Conservation (phyloP, 805 yeast species). For the Wickerhamomyces bovis region DNA sequence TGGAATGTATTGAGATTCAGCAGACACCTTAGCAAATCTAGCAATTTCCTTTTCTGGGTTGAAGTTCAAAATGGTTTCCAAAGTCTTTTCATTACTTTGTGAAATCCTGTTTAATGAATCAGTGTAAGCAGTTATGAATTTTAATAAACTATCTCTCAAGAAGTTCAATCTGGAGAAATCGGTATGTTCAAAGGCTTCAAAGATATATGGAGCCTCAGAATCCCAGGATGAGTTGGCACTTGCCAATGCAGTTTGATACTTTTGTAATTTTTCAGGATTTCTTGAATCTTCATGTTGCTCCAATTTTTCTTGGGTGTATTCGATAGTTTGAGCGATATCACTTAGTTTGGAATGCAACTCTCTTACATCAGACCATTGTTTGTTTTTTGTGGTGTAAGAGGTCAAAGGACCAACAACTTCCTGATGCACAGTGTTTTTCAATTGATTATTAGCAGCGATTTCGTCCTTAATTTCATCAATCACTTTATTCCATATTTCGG, state of each 20-base stretch:
- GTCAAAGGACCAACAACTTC: constrained; percentile 53
- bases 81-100: constrained; percentile 52
- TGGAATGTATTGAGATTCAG: constrained; percentile 21
- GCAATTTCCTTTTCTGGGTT: constrained; percentile 55
- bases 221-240: constrained; percentile 62
- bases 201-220: constrained; percentile 68
- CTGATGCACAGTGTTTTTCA: constrained; percentile 39
- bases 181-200: constrained; percentile 67
- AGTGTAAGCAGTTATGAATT: constrained; percentile 54
- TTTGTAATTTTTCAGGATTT: constrained; percentile 20
- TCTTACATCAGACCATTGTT: constrained; percentile 49
- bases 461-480: constrained; percentile 39
- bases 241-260: constrained; percentile 35
- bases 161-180: constrained; percentile 57
- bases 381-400: constrained; percentile 46
- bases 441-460: constrained; percentile 42
- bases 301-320: constrained; percentile 34
- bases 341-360: constrained; percentile 35
- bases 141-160: constrained; percentile 59
- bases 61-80: constrained; percentile 60
- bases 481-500: constrained; percentile 39
- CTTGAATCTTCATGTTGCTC: constrained; percentile 28
- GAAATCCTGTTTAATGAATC: constrained; percentile 44
- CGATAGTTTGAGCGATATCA: constrained; percentile 38
- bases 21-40: constrained; percentile 43